Base-by-base conservation (phyloP, 768 basidiomycete genomes). In the Pleurotus citrinopileatus region DNA sequence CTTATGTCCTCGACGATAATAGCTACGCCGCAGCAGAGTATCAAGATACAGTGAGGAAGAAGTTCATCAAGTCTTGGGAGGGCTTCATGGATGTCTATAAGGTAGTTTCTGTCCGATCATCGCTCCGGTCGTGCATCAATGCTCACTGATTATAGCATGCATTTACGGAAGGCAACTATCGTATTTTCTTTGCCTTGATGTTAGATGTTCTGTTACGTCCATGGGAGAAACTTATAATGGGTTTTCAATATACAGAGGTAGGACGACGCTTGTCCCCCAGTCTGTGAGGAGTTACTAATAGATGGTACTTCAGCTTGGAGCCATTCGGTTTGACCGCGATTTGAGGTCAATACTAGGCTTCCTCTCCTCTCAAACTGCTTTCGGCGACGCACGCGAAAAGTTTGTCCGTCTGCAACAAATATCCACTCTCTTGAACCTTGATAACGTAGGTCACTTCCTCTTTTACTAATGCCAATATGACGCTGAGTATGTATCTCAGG, bases 261-360 rank as follows among this genome's bases (percentile, higher is more conserved):
- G 23, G 81, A 55, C 12, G 25, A 2, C 3, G 34, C 19, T 22
- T 25, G 42, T n/a, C 27, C 22, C 17, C 40, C 9, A 27, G n/a
- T 12, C 20, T 38, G 45, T 17, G 17, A 50, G 7, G 37, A 46
- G 42, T 42, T 56, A 52, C 17, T 52, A 2, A 19, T 52, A 20
- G 7, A 34, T 7, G 5, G 45, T 42, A 15, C 52, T 60, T n/a
- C 38, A 98, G 95, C 81, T 98, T 55, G 97, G 97, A 22, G 96
- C 94, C 3, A 88, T 99, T 56, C 87, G 94, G 13, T 95, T 97
- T 65, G 97, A 99, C 63, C 83, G 89, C 15, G 96, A 99, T 67
- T 73, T 98, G 42, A 81, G 96, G 22, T 82, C 91, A 3, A 81
- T 98, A 58, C 85, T 83, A 20, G 76, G 86, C 2, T 94, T 89